Evolutionary conservation across 305 asterid genomes (phyloP).

Genomic region (Rubia tinctorum): DNA sequence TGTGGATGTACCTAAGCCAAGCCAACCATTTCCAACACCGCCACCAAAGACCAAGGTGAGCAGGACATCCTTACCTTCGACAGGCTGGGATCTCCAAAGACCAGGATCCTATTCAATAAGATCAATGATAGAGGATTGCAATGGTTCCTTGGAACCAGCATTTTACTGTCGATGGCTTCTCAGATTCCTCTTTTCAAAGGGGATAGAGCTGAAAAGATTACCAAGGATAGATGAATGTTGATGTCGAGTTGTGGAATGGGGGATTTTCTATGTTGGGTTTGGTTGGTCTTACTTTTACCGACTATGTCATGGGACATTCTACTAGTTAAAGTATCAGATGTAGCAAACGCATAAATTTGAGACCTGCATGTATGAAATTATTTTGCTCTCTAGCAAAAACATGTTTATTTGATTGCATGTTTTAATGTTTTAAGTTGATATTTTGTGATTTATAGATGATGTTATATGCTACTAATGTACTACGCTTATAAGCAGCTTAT

Average conservation of each 20-base stretch:
- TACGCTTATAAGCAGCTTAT: too few species aligned
- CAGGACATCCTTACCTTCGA: constrained; percentile 58
- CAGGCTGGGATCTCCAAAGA: constrained; percentile 81
- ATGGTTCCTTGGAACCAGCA: constrained; percentile 56
- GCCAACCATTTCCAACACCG: too few species aligned
- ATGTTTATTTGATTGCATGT: too few species aligned
- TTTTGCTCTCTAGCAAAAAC: accelerated
- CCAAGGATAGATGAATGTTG: constrained; percentile 49
- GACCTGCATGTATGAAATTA: too few species aligned
- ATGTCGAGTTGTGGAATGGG: constrained; percentile 85
- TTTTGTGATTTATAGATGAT: too few species aligned
- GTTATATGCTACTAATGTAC: too few species aligned
- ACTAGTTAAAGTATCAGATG: background rate
- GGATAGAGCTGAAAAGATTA: constrained; percentile 45
- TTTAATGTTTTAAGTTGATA: too few species aligned
- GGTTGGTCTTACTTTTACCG: constrained; percentile 74
- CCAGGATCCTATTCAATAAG: constrained; percentile 46
- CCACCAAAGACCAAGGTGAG: constrained; percentile 13
- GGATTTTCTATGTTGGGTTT: constrained; percentile 86
- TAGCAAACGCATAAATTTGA: too few species aligned
- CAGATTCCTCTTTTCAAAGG: constrained; percentile 65
- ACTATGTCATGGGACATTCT: constrained; percentile 49
- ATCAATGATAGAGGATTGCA: constrained; percentile 51
- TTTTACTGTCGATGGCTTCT: constrained; percentile 56
- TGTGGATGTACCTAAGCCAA: background rate